Base-by-base conservation (phyloP, 768 basidiomycete genomes). In the Wakefieldia striispora region DNA sequence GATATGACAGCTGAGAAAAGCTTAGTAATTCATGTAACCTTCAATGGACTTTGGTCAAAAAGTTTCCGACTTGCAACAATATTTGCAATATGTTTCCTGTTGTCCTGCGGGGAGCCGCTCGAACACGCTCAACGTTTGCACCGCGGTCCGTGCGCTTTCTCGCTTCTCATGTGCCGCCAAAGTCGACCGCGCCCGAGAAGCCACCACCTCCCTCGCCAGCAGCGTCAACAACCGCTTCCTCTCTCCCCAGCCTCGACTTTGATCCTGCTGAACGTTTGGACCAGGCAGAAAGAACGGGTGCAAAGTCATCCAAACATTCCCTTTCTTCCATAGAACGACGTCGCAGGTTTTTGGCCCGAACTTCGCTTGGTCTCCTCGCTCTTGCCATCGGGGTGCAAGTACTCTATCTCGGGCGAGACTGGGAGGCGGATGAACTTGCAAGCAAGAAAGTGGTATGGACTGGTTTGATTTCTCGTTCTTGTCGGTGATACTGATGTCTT, bases 261-360 rank as follows among this genome's bases (percentile, higher is more conserved):
- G 76, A 82, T 16, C 83, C 84, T 0, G 70, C 74, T 14, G 77
- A 78, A 55, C 54, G 33, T 19, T 3, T n/a, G 4, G 59, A 62
- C 14, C 29, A 29, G 29, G 67, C 73, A 40, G 66, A 69, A 38
- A 65, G 69, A 47, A 63, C 65, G 0, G 89, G 90, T 13, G 90
- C 90, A 43, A 76, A 72, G 64, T 91, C 88, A 3, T 85, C 88
- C 14, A 88, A 85, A 58, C 84, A 86, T 43, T 81, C 84, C 13
- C 76, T 92, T 45, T 88, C 88, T 16, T 83, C 84, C 43, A 86
- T 85, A 53, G 95, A 97, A 69, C 76, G 79, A 57, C 77, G 77
- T 60, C 76, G 91, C 51, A 72, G 79, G 54, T 69, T 76, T 52
- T 67, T 84, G 58, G 76, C 80, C 6, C 71, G 86, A 31, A 58